Conservation (phyloP, 768 basidiomycete species). For the Pleurotus giganteus region DNA sequence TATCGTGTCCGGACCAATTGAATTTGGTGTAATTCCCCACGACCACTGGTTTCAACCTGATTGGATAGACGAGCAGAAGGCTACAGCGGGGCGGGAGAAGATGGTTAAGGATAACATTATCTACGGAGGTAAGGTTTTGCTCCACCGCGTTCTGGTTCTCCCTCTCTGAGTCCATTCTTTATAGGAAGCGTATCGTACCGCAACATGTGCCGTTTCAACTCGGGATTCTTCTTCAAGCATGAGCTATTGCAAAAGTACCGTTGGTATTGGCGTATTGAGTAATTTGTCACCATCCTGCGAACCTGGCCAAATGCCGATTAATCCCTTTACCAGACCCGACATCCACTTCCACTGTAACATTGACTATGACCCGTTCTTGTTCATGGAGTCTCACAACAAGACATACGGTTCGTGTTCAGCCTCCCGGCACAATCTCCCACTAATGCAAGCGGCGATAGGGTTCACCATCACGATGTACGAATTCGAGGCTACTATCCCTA, state of each 20-base stretch:
- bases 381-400: slow-evolving; percentile 68
- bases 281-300: slow-evolving; percentile 24
- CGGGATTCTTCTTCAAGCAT: slow-evolving; percentile 86
- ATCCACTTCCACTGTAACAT: slow-evolving; percentile 78
- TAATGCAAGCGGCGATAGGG: slow-evolving; percentile 32
- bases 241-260: slow-evolving; percentile 71
- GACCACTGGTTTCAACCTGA: slow-evolving; percentile 77
- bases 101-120: slow-evolving; percentile 54
- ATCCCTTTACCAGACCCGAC: slow-evolving; percentile 50
- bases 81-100: slow-evolving; percentile 49
- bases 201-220: slow-evolving; percentile 96
- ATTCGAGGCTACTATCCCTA: slow-evolving; percentile 76
- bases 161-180: neutral
- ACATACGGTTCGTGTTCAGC: slow-evolving; percentile 35
- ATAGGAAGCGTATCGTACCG: slow-evolving; percentile 46
- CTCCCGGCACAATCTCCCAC: neutral
- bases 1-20: slow-evolving; percentile 19
- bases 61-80: slow-evolving; percentile 74
- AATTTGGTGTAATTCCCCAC: slow-evolving; percentile 64
- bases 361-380: slow-evolving; percentile 74
- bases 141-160: neutral
- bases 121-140: slow-evolving; percentile 37
- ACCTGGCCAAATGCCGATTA: neutral
- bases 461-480: slow-evolving; percentile 82
- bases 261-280: slow-evolving; percentile 94